phyloP scores from a whole-genome alignment of 2,329 filamentous ascomycete species.

The Cercospora brassicicola region DNA sequence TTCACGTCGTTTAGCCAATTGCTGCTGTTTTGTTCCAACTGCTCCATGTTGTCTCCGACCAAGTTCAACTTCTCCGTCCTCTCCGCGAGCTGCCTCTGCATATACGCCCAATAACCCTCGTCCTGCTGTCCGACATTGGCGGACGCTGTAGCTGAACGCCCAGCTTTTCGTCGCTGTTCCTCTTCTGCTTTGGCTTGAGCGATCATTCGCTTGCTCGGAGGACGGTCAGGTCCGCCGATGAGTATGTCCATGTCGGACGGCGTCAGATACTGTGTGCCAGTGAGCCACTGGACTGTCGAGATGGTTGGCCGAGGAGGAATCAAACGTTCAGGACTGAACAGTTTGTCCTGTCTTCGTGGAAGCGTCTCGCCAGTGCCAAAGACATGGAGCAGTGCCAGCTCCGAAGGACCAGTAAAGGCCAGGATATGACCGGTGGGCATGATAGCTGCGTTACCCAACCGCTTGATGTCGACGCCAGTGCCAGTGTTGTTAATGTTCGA shows the following conservation, averaged over 20 bases:
- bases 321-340: constrained; percentile 74
- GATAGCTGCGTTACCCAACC: constrained; percentile 69
- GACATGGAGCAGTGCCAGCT: constrained; percentile 77
- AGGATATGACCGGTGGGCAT: constrained; percentile 78
- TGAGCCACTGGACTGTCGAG: constrained; percentile 93
- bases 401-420: constrained; percentile 84
- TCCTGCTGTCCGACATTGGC: constrained; percentile 47
- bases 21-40: constrained; percentile 74
- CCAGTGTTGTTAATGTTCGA: constrained; percentile 49
- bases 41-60: constrained; percentile 81
- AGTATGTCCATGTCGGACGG: constrained; percentile 84
- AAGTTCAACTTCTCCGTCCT: constrained; percentile 82
- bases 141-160: constrained; percentile 38
- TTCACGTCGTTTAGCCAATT: constrained; percentile 85
- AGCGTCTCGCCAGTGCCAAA: constrained; percentile 74
- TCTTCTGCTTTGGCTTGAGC: constrained; percentile 76
- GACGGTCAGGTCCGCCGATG: constrained; percentile 84
- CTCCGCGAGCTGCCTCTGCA: constrained; percentile 84
- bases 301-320: constrained; percentile 86
- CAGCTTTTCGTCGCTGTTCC: constrained; percentile 51
- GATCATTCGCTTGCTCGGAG: constrained; percentile 83
- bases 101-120: constrained; percentile 71
- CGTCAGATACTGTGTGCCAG: constrained; percentile 87
- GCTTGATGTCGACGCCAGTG: constrained; percentile 64
- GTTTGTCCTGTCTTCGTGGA: constrained; percentile 61